Evolutionary conservation across 805 yeast genomes (phyloP).

Genomic region (Lachancea meyersii): DNA sequence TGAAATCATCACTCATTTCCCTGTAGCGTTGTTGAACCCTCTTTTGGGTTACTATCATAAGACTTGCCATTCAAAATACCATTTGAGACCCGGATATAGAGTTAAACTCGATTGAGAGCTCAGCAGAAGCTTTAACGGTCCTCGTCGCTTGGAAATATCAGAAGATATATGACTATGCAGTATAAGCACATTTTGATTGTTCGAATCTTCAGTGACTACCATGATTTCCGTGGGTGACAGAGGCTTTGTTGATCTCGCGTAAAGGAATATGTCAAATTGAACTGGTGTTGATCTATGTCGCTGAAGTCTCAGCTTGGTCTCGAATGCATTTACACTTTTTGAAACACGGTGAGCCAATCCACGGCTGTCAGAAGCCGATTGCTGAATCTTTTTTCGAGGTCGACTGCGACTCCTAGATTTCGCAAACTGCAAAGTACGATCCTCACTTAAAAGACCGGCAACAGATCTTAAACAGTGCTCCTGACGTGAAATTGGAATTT

Average conservation of each 20-base stretch:
- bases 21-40: too few relatives aligned
- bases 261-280: constrained; percentile 1
- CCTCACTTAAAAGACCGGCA: background rate
- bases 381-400: background rate
- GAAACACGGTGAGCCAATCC: background rate
- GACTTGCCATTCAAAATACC: constrained; percentile 8
- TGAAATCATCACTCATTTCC: background rate
- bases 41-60: background rate
- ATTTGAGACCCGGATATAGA: constrained; percentile 6
- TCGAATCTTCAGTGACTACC: background rate
- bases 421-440: background rate
- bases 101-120: constrained; percentile 3
- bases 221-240: constrained; percentile 5
- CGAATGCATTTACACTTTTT: constrained; percentile 3
- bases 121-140: background rate
- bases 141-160: background rate
- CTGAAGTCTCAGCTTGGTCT: constrained; percentile 6
- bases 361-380: background rate
- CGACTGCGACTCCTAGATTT: background rate
- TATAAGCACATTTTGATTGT: background rate
- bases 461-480: background rate
- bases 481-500: background rate
- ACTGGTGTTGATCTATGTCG: background rate
- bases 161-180: background rate
- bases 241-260: background rate